phyloP scores from a whole-genome alignment of 192 early-diverging fungal genomes.

The Fimicolochytrium jonesii region DNA sequence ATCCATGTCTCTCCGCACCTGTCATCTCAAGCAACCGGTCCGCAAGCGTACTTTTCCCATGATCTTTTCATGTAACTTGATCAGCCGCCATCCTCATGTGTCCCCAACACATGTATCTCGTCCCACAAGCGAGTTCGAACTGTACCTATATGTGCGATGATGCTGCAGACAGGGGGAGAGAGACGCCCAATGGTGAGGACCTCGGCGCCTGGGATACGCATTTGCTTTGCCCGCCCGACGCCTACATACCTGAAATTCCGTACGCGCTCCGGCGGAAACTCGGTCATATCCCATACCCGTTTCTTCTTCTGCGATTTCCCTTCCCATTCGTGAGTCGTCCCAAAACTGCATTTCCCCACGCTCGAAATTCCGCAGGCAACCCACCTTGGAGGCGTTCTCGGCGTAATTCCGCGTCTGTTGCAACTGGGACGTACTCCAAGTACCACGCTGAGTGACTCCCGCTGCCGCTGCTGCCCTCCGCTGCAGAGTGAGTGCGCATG shows the following conservation, averaged over 20 bases:
- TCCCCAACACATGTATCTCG: background rate
- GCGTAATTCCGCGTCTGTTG: no score
- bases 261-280: slow-evolving; percentile 74
- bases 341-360: no score
- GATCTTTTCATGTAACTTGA: slow-evolving; percentile 12
- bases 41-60: slow-evolving; percentile 72
- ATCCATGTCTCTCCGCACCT: slow-evolving; percentile 16
- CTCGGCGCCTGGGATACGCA: background rate
- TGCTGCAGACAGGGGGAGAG: slow-evolving; percentile 2
- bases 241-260: slow-evolving; percentile 76
- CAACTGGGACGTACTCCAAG: no score
- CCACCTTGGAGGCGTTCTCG: no score
- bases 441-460: no score
- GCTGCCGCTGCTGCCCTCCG: no score
- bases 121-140: background rate
- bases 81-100: background rate
- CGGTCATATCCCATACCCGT: slow-evolving; percentile 22
- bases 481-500: no score
- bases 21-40: slow-evolving; percentile 91
- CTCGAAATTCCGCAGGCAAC: no score
- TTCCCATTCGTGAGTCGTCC: no score
- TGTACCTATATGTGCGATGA: slow-evolving; percentile 46
- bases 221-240: background rate
- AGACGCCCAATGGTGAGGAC: background rate
- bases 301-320: slow-evolving; percentile 18